These are phyloP conservation scores for Hydrangea macrophylla DNA, from an alignment of 148 eudicot species.

Conservation along the genomic window DNA sequence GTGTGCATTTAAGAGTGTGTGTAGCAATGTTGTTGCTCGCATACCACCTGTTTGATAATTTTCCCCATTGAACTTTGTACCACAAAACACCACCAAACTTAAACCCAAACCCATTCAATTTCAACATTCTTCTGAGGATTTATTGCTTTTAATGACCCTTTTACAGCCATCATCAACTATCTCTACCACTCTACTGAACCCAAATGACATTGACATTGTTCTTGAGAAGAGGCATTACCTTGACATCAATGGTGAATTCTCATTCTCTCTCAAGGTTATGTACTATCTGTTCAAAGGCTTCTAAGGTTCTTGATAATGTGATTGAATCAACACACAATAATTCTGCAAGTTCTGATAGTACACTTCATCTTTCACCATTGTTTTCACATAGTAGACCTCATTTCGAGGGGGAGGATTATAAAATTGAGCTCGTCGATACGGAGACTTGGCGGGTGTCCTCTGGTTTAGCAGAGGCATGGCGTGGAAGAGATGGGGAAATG, in stretches of 20 bases:
- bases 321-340: constrained; percentile 20
- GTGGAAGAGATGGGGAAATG: constrained; percentile 13
- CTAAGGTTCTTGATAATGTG: constrained; percentile 1
- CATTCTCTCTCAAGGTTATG: not conserved
- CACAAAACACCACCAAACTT: not conserved
- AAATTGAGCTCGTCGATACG: constrained; percentile 61
- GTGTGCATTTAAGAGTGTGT: no score
- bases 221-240: constrained; percentile 16
- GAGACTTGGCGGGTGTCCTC: constrained; percentile 70
- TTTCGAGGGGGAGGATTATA: constrained; percentile 32
- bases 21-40: no score
- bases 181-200: not conserved
- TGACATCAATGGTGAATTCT: constrained; percentile 6
- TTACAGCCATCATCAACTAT: no score
- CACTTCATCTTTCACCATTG: constrained; percentile 32
- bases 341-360: constrained; percentile 16
- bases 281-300: constrained; percentile 13
- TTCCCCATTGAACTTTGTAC: constrained; percentile 9
- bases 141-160: not conserved
- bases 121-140: not conserved
- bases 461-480: constrained; percentile 46
- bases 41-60: constrained; percentile 17
- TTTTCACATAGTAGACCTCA: constrained; percentile 23
- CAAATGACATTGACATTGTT: constrained; percentile 20
- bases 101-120: not conserved